A percentile compares a stretch with the other conserved stretches of the same genome.
Conservation (phyloP, 257 asterid genomes). For the Plantago elongata region DNA sequence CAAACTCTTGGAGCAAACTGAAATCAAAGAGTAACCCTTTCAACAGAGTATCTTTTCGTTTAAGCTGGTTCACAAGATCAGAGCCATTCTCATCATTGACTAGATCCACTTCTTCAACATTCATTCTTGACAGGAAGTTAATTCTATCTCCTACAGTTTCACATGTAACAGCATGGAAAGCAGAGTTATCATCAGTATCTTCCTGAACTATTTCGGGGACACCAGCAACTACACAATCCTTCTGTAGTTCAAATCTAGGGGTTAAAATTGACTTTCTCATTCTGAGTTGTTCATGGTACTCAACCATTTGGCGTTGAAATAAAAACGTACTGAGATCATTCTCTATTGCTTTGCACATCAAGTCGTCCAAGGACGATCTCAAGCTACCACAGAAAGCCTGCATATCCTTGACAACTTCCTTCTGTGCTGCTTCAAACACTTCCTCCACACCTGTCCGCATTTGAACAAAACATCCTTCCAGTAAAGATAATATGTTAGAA, state of each 20-base stretch:
- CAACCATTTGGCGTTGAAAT: constrained; percentile 41
- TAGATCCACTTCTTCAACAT: constrained; percentile 25
- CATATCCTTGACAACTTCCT: constrained; percentile 47
- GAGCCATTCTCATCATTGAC: constrained; percentile 30
- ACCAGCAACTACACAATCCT: constrained; percentile 19
- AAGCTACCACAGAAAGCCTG: constrained; percentile 35
- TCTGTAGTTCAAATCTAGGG: constrained; percentile 27
- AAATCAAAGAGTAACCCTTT: constrained; percentile 82
- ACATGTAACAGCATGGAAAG: not conserved
- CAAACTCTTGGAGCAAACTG: constrained; percentile 83
- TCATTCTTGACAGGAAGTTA: constrained; percentile 17
- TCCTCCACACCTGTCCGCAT: constrained; percentile 48
- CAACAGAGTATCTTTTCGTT: constrained; percentile 54
- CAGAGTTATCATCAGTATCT: constrained; percentile 20
- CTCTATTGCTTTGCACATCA: constrained; percentile 36
- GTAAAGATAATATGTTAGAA: constrained; percentile 31
- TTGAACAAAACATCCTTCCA: constrained; percentile 49
- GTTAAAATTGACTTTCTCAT: constrained; percentile 20
- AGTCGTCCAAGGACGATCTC: constrained; percentile 46
- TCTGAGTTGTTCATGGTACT: constrained; percentile 25
- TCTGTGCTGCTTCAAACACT: constrained; percentile 30
- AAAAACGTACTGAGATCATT: constrained; percentile 41
- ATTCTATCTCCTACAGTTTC: no score
- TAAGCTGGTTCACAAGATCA: constrained; percentile 56
- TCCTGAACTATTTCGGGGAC: constrained; percentile 17